phyloP scores from a whole-genome alignment of 805 yeast species.

The Candida mattraensis region DNA sequence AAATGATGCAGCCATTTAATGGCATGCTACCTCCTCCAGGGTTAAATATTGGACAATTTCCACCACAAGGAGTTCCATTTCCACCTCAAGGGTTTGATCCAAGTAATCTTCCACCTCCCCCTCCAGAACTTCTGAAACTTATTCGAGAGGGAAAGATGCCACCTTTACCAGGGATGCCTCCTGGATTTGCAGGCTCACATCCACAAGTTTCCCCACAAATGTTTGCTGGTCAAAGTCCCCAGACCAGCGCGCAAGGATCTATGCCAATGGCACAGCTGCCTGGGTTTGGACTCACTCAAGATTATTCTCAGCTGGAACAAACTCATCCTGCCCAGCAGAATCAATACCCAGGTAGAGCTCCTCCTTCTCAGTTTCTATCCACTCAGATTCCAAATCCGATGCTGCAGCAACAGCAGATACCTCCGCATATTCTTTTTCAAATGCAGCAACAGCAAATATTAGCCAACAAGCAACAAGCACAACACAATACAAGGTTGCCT shows the following conservation, averaged over 20 bases:
- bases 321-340: too few relatives aligned
- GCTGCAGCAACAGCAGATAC: conserved; percentile 14
- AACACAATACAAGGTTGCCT: too few relatives aligned
- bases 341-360: neutral
- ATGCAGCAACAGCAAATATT: conserved; percentile 13
- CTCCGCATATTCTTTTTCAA: conserved; percentile 19
- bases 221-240: conserved; percentile 5
- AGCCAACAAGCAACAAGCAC: too few relatives aligned
- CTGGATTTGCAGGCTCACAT: conserved; percentile 4
- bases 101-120: conserved; percentile 27
- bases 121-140: conserved; percentile 28
- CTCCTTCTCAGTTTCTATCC: neutral
- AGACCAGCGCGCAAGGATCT: neutral
- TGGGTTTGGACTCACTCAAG: too few relatives aligned
- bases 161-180: conserved; percentile 28
- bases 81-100: conserved; percentile 16
- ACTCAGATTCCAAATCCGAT: conserved; percentile 1
- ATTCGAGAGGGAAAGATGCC: conserved; percentile 31
- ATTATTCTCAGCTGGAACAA: too few relatives aligned
- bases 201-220: conserved; percentile 5
- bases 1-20: neutral
- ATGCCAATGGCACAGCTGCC: too few relatives aligned
- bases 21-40: conserved; percentile 11
- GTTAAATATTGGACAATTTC: conserved; percentile 1
- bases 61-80: conserved; percentile 9